Base-by-base conservation (phyloP, 805 yeast genomes). In the Candida sanyiensis region DNA sequence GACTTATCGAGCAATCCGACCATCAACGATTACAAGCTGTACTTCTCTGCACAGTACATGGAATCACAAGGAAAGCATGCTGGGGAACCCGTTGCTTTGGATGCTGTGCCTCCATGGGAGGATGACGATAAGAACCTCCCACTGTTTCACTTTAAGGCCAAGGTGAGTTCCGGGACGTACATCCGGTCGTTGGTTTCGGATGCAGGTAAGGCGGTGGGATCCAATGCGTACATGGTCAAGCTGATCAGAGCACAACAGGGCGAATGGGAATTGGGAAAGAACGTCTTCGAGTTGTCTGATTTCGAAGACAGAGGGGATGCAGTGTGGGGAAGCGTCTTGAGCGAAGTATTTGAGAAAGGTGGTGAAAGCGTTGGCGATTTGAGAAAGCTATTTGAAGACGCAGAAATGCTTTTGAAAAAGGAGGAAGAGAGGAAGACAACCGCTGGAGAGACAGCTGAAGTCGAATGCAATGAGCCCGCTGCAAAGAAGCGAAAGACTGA, bases 141-240 rank as follows among this genome's bases (percentile, higher is more conserved):
- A 2, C 50, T 82, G 35, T 51, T 90, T 19, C 89, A 83, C 50
- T 75, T 93, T 48, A 73, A 71, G 12, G 75, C 94, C 4, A 72
- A 75, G 25, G 98, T 90, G 1, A 83, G 96, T 1, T 87, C 97
- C 0, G 99, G 99, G 2, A 93, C 97, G 0, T 93, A 93, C 53
- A 88, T 93, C 35, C 72, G 99, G 48, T 83, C 96, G 3, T 64
- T 93, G 38, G 70, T 93, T 35, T 86, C 95, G 61, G 99, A 93
- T 54, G 68, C 85, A 31, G 97, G 95, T 2, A 73, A 83, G 43
- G 83, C 90, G 0, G 63, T 89, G 55, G 80, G 82, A 13, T 77
- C 89, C 0, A 75, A 85, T 19, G 86, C 95, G 0, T 87, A 87
- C 54, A 89, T 93, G 96, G 95, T 83, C 7, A 78, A 77, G 48